phyloP scores from a whole-genome alignment of 108 stramenopile species.

The Conticribra guillardii region DNA sequence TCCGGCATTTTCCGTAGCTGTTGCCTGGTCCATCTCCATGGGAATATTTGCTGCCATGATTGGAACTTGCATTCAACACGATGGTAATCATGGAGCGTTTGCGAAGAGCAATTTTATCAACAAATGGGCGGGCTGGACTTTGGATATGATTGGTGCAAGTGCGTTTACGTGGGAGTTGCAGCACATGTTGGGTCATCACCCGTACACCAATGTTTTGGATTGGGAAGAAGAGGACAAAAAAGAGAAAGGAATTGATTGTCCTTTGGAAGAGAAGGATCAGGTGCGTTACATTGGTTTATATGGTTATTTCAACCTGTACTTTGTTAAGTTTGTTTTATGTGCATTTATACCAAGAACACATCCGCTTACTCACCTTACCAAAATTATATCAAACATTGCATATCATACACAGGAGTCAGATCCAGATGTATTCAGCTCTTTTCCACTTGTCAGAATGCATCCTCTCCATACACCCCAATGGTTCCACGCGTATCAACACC shows the following conservation, averaged over 20 bases:
- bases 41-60: slow-evolving; percentile 59
- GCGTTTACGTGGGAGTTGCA: slow-evolving; percentile 73
- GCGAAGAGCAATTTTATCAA: slow-evolving; percentile 42
- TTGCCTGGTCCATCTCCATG: slow-evolving; percentile 41
- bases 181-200: slow-evolving; percentile 88
- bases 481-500: slow-evolving; percentile 62
- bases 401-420: slow-evolving; percentile 62
- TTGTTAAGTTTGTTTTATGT: not conserved
- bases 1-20: slow-evolving; percentile 9
- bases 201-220: slow-evolving; percentile 82
- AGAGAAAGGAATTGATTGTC: slow-evolving; percentile 39
- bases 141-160: slow-evolving; percentile 70
- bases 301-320: slow-evolving; percentile 1
- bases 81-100: slow-evolving; percentile 79
- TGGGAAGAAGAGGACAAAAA: slow-evolving; percentile 63
- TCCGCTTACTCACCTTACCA: not conserved
- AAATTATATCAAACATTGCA: too few species aligned
- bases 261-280: slow-evolving; percentile 53
- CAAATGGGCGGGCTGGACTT: slow-evolving; percentile 62
- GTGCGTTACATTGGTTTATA: slow-evolving; percentile 2
- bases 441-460: slow-evolving; percentile 66
- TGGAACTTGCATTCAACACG: slow-evolving; percentile 72
- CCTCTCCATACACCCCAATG: slow-evolving; percentile 47
- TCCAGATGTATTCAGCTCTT: slow-evolving; percentile 68
- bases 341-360: not conserved